These are phyloP conservation scores for Saccharomycopsis fodiens DNA, from an alignment of 805 yeast species.

Conservation along the genomic window DNA sequence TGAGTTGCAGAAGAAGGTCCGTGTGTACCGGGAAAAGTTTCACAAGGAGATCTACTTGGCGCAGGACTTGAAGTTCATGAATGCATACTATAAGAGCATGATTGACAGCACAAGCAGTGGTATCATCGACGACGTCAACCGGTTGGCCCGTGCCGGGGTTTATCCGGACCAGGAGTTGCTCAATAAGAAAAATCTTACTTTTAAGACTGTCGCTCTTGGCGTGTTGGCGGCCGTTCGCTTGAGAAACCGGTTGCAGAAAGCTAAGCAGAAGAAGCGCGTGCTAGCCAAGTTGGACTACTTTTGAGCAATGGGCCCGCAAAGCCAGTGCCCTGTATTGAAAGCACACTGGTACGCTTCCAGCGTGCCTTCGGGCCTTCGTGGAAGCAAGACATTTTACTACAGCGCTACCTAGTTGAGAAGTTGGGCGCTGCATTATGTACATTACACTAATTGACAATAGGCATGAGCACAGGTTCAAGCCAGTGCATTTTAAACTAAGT, in stretches of 20 bases:
- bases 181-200: constrained; percentile 14
- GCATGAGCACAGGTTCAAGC: no score
- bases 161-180: constrained; percentile 23
- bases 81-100: constrained; percentile 25
- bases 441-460: no score
- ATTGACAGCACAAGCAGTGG: constrained; percentile 26
- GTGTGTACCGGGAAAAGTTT: constrained; percentile 17
- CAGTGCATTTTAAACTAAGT: no score
- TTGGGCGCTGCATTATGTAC: no score
- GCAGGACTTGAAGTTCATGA: constrained; percentile 27
- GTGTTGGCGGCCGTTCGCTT: constrained; percentile 27
- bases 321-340: no score
- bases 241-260: constrained; percentile 21
- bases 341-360: no score
- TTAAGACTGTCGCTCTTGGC: constrained; percentile 23
- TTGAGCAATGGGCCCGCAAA: no score
- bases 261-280: constrained; percentile 4
- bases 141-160: constrained; percentile 25
- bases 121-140: constrained; percentile 24
- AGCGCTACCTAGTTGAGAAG: no score
- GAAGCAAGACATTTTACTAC: no score
- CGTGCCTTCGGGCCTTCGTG: no score
- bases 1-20: constrained; percentile 3
- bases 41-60: constrained; percentile 17
- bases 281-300: not conserved